Base-by-base conservation (phyloP, 257 asterid species). In the Capsicum pubescens region DNA sequence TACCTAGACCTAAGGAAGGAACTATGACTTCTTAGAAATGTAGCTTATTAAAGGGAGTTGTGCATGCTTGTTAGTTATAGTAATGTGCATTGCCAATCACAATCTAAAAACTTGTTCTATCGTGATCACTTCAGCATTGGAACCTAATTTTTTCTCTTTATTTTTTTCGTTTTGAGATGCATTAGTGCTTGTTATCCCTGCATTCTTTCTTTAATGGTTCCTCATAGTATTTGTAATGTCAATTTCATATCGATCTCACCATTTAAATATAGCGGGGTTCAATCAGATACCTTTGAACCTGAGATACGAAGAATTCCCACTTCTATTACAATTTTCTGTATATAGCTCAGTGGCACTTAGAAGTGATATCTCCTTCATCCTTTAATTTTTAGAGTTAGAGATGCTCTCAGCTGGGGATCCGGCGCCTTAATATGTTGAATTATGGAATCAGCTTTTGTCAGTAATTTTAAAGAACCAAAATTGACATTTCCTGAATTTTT, bases 311-410 rank as follows among this genome's bases (percentile, higher is more conserved):
- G 60, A 74, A 19, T n/a, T 19, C 7, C 12, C 9, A 8, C 58
- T 71, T 71, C 36, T 71, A 71, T 71, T 74, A 12, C 36, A 74
- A 11, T 17, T 74, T 74, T 7, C 44, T 12, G 44, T 48, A 59
- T 72, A 19, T 48, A 19, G 39, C 60, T 74, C 59, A n/a, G 13
- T 74, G 80, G 3, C 42, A 74, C 44, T 11, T 50, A 48, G 19
- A 46, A 48, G 80, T 10, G 44, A n/a, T 16, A 71, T 9, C 17
- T 58, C 79, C 14, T 71, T 12, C 59, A 48, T 4, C 79, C 9
- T 72, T 72, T 72, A 48, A 72, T 48, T 46, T 72, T 72, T 42
- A 39, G 42, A 74, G 60, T 74, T n/a, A 0, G 80, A 74, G 16
- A 19, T 74, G 80, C 12, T 74, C 42, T 74, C 44, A 50, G 12